Percentiles rank a stretch among this genome's conserved stretches.
These are phyloP conservation scores for Aspergillus sparsus DNA, from an alignment of 495 filamentous ascomycete species.

Conservation along the genomic window DNA sequence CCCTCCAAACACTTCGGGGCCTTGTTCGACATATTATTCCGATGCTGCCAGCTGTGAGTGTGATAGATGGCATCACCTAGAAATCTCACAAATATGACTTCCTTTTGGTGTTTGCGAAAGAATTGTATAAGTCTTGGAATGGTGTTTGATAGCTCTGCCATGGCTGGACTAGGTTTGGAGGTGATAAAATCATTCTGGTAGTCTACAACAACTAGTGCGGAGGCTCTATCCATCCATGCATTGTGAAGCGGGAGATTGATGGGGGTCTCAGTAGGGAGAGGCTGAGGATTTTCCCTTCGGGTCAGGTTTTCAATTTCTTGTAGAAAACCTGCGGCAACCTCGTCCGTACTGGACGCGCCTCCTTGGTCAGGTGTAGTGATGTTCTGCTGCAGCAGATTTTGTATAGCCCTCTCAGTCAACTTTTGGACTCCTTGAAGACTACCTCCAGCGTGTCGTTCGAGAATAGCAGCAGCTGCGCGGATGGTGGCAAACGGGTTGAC, in stretches of 20 bases:
- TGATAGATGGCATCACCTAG: conserved; percentile 7
- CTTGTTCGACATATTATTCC: neutral
- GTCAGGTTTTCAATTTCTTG: neutral
- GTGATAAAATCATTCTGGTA: conserved; percentile 16
- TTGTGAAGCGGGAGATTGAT: neutral
- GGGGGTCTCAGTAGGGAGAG: neutral
- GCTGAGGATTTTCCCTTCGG: neutral
- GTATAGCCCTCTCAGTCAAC: neutral
- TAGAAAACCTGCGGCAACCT: conserved; percentile 1
- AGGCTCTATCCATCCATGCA: neutral
- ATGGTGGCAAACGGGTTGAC: conserved; percentile 13
- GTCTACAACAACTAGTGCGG: conserved; percentile 8
- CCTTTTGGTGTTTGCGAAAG: neutral
- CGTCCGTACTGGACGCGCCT: conserved; percentile 3
- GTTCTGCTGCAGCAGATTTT: neutral
- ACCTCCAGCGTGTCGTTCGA: neutral
- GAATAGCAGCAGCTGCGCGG: conserved; percentile 8
- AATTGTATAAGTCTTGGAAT: neutral
- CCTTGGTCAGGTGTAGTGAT: conserved; percentile 4
- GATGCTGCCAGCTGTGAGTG: conserved; percentile 9
- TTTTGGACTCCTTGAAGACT: neutral
- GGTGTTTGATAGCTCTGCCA: neutral
- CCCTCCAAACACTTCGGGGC: conserved; percentile 3
- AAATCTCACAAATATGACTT: conserved; percentile 10
- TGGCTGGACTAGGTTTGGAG: neutral